Evolutionary conservation across 768 basidiomycete species (phyloP).

Genomic region (Pulveroboletus frians): DNA sequence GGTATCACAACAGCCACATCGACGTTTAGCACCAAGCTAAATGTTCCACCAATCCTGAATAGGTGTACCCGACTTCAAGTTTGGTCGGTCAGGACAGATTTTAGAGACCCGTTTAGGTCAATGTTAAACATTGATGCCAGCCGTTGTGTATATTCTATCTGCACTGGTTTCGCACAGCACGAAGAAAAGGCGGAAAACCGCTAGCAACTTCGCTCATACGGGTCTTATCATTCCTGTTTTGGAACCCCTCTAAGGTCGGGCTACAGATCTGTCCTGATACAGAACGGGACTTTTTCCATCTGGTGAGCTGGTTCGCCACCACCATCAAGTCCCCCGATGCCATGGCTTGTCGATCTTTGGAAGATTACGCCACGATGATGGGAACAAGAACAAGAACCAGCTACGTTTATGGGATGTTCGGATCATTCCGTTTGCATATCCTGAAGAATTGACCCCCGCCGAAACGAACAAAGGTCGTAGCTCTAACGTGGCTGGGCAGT

Average conservation of each 20-base stretch:
- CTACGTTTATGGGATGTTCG: neutral
- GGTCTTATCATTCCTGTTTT: constrained; percentile 1
- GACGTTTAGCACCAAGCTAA: too few relatives aligned
- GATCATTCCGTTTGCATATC: neutral
- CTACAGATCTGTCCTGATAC: constrained; percentile 8
- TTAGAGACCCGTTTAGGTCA: too few relatives aligned
- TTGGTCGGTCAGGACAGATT: too few relatives aligned
- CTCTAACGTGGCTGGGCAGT: neutral
- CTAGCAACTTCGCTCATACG: constrained; percentile 7
- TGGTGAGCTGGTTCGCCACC: neutral
- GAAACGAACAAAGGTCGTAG: neutral
- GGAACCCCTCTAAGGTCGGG: neutral
- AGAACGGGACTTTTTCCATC: neutral
- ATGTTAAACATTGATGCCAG: too few relatives aligned
- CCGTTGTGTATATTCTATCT: neutral
- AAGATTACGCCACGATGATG: constrained; percentile 6
- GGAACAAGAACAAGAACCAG: neutral
- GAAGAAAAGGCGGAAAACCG: neutral
- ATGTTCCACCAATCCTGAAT: too few relatives aligned
- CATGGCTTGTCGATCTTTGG: constrained; percentile 9
- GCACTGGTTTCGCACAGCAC: neutral
- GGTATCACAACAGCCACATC: too few relatives aligned
- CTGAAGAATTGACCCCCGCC: constrained; percentile 1
- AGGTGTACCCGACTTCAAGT: too few relatives aligned
- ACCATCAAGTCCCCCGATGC: neutral